Percentiles rank a stretch among this genome's conserved stretches.
These are phyloP conservation scores for Hypomontagnella submonticulosa DNA, from an alignment of 495 filamentous ascomycete genomes.

Conservation along the genomic window DNA sequence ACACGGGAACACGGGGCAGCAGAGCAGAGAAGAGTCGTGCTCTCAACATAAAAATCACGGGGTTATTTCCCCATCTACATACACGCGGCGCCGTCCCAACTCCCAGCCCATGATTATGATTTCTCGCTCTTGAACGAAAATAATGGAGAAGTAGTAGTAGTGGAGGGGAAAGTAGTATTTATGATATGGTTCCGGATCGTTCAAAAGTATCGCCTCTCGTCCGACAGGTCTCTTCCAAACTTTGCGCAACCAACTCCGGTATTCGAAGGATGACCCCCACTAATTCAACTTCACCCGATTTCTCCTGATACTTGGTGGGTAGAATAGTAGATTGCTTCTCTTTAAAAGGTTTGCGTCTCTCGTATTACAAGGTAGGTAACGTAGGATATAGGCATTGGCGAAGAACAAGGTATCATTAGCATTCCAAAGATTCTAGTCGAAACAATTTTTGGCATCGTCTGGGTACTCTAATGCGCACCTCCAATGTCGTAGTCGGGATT, in stretches of 20 bases:
- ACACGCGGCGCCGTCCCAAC: slow-evolving; percentile 38
- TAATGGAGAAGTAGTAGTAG: slow-evolving; percentile 2
- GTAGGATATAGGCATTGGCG: slow-evolving; percentile 37
- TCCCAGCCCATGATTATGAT: slow-evolving; percentile 37
- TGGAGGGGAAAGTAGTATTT: slow-evolving; percentile 20
- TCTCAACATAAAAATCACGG: slow-evolving; percentile 26
- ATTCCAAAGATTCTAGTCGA: slow-evolving; percentile 30
- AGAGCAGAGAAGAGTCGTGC: slow-evolving; percentile 11
- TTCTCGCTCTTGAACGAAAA: slow-evolving; percentile 5
- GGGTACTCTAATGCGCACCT: slow-evolving; percentile 13
- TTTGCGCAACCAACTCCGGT: slow-evolving; percentile 8
- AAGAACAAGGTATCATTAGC: slow-evolving; percentile 42
- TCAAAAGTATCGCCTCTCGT: slow-evolving; percentile 16
- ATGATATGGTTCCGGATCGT: slow-evolving; percentile 27
- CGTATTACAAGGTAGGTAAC: slow-evolving; percentile 41
- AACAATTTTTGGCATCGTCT: slow-evolving; percentile 33
- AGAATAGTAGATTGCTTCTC: slow-evolving; percentile 39
- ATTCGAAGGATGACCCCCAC: background rate
- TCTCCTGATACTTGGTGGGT: background rate
- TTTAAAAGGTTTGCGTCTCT: slow-evolving; percentile 32
- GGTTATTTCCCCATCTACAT: slow-evolving; percentile 29
- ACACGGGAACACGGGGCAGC: background rate
- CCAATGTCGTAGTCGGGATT: slow-evolving; percentile 19
- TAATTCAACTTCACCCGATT: slow-evolving; percentile 5
- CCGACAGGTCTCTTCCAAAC: slow-evolving; percentile 34